Base-by-base conservation (phyloP, 2,329 filamentous ascomycete genomes). In the Ophiocordyceps polyrhachis-furcata region DNA sequence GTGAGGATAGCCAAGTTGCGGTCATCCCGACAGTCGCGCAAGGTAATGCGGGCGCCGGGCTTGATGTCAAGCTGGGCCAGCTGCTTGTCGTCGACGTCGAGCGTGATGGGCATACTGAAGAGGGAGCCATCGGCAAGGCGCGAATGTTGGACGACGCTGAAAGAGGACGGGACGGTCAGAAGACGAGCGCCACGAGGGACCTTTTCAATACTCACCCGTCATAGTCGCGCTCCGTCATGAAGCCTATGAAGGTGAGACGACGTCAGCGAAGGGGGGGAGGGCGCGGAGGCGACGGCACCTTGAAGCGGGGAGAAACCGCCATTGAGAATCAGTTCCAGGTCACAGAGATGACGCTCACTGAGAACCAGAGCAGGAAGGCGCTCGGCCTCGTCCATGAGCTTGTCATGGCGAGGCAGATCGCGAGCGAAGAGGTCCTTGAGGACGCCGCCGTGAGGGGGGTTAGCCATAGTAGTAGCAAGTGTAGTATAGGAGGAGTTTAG, bases 211-310 rank as follows among this genome's bases (percentile, higher is more conserved):
- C 73, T 53, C 75, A 89, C 85, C 83, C 80, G 65, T 93, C 83
- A 73, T 94, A 98, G 67, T 98, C 91, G 67, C 86, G 82, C 73
- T 98, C 79, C 64, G 77, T 94, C 83, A 98, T 82, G 72, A 98
- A 98, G 58, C 88, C 86, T 93, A n/a, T 15, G 25, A 19, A 19
- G 5, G 37, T 43, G 20, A 46, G 40, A 37, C 19, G 19, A 23
- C 2, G 23, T 43, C 31, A 5, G 19, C 32, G 35, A 14, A 15
- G 11, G 13, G 28, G 15, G 20, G 20, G 3, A 11, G 15, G 32
- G 37, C 20, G 14, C 40, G 23, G 12, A 14, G 19, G 15, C 40
- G 40, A 73, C 25, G 78, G 50, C 57, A 93, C 88, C 91, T 77
- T 98, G 89, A 38, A 98, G 77, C 48, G 91, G 91, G 52, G 88